Conservation (phyloP, 768 basidiomycete species). For the Tricholoma sp. region DNA sequence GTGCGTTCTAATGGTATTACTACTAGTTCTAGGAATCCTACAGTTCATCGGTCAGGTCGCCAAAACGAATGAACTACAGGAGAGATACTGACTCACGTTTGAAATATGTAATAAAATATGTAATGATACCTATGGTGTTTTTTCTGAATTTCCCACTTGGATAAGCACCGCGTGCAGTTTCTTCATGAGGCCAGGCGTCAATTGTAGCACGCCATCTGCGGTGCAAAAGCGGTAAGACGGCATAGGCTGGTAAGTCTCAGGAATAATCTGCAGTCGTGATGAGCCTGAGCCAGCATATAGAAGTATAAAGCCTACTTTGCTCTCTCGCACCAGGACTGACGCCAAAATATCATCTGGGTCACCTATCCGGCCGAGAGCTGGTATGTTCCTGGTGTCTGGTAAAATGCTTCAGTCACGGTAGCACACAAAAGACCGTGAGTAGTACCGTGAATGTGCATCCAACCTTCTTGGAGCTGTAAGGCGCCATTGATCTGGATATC, state of each 20-base stretch:
- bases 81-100: not conserved
- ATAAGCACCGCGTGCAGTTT: slow-evolving; percentile 39
- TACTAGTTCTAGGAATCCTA: not conserved
- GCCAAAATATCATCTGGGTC: slow-evolving; percentile 84
- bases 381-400: slow-evolving; percentile 69
- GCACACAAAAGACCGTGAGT: not conserved
- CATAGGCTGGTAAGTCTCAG: slow-evolving; percentile 80
- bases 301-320: slow-evolving; percentile 42
- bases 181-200: slow-evolving; percentile 61
- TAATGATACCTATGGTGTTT: slow-evolving; percentile 3
- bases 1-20: not conserved
- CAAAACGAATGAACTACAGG: too few relatives aligned
- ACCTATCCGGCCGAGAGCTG: slow-evolving; percentile 69
- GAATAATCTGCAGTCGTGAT: slow-evolving; percentile 40
- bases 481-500: slow-evolving; percentile 64
- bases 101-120: not conserved
- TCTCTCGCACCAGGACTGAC: slow-evolving; percentile 65
- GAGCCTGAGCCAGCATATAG: not conserved
- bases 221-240: slow-evolving; percentile 81
- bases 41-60: not conserved
- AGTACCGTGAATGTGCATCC: slow-evolving; percentile 79
- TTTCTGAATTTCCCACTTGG: slow-evolving; percentile 26
- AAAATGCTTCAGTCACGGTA: slow-evolving; percentile 1
- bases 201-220: slow-evolving; percentile 59
- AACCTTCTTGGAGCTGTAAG: slow-evolving; percentile 63